Percentiles rank a stretch among this genome's conserved stretches.
Conservation (phyloP, 345 rosid genomes). For the Linum usitatissimum region DNA sequence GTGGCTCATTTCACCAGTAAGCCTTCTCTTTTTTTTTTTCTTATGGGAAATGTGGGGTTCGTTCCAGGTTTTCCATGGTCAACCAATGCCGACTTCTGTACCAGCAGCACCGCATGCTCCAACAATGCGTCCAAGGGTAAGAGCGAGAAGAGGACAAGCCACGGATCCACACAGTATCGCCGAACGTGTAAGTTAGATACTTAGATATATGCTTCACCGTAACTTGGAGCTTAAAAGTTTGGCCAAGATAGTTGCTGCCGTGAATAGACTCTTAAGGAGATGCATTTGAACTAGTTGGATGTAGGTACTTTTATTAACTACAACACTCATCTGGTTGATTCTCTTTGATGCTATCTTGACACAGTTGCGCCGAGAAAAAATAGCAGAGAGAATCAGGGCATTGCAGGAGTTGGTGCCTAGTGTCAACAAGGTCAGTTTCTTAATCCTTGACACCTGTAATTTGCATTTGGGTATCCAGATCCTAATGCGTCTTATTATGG, state of each 20-base stretch:
- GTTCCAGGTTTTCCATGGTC: slow-evolving; percentile 81
- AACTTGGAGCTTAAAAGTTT: background rate
- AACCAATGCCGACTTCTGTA: slow-evolving; percentile 57
- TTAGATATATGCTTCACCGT: background rate
- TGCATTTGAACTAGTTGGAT: too few species aligned
- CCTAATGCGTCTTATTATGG: too few species aligned
- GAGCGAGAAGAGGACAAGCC: slow-evolving; percentile 99
- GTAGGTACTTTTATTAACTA: background rate
- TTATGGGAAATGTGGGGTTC: slow-evolving; percentile 12
- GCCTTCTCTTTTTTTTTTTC: too few species aligned
- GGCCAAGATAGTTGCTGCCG: background rate
- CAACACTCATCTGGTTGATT: background rate
- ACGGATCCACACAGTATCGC: slow-evolving; percentile 99
- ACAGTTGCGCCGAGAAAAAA: slow-evolving; percentile 94
- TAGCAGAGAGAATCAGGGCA: slow-evolving; percentile 96
- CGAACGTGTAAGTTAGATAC: slow-evolving; percentile 60
- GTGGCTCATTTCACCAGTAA: too few species aligned
- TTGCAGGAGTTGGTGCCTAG: slow-evolving; percentile 96
- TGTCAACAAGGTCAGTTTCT: slow-evolving; percentile 70
- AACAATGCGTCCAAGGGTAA: slow-evolving; percentile 83
- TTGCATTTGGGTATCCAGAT: background rate
- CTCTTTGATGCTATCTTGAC: slow-evolving; percentile 11
- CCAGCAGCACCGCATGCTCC: slow-evolving; percentile 86
- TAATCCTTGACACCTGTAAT: slow-evolving; percentile 3
- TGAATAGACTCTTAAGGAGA: too few species aligned